Percentiles rank a stretch among this genome's conserved stretches.
Evolutionary conservation across 352 stramenopile genomes (phyloP).

Genomic region (Phytophthora syringae): DNA sequence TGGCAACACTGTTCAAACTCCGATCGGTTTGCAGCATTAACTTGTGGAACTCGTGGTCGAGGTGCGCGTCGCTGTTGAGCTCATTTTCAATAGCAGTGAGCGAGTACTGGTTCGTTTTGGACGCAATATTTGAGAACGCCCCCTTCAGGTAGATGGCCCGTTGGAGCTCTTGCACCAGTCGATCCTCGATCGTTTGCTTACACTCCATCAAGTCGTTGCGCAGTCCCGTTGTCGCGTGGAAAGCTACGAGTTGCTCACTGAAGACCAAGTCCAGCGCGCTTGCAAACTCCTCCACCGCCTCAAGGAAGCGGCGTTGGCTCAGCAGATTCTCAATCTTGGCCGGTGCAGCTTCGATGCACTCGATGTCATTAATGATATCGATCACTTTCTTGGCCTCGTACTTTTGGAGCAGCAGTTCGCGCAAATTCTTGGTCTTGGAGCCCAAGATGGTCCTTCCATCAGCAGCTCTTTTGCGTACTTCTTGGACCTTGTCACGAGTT

Average conservation of each 20-base stretch:
- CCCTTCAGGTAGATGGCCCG: slow-evolving; percentile 77
- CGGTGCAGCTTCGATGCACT: slow-evolving; percentile 79
- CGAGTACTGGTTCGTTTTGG: slow-evolving; percentile 71
- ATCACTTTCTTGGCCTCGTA: slow-evolving; percentile 87
- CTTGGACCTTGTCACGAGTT: slow-evolving; percentile 70
- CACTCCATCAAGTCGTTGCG: slow-evolving; percentile 86
- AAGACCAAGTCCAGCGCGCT: slow-evolving; percentile 83
- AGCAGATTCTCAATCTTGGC: slow-evolving; percentile 69
- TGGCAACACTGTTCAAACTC: background rate
- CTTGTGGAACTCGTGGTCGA: slow-evolving; percentile 74
- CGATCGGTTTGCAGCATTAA: slow-evolving; percentile 40
- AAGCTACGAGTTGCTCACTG: slow-evolving; percentile 78
- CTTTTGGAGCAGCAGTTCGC: slow-evolving; percentile 80
- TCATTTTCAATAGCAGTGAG: slow-evolving; percentile 74
- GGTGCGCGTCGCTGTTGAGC: slow-evolving; percentile 59
- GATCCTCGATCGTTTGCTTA: slow-evolving; percentile 85
- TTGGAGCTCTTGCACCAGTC: slow-evolving; percentile 76
- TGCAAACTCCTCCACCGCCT: slow-evolving; percentile 76
- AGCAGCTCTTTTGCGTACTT: slow-evolving; percentile 69
- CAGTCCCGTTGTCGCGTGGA: slow-evolving; percentile 77
- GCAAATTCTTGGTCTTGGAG: slow-evolving; percentile 87
- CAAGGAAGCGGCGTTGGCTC: slow-evolving; percentile 57
- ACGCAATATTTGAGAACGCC: slow-evolving; percentile 66
- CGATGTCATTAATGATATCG: slow-evolving; percentile 85
- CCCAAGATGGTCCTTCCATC: slow-evolving; percentile 84